Evolutionary conservation across 1,284 basidiomycete genomes (phyloP).

Genomic region (Pseudomicrostroma phylloplanum): DNA sequence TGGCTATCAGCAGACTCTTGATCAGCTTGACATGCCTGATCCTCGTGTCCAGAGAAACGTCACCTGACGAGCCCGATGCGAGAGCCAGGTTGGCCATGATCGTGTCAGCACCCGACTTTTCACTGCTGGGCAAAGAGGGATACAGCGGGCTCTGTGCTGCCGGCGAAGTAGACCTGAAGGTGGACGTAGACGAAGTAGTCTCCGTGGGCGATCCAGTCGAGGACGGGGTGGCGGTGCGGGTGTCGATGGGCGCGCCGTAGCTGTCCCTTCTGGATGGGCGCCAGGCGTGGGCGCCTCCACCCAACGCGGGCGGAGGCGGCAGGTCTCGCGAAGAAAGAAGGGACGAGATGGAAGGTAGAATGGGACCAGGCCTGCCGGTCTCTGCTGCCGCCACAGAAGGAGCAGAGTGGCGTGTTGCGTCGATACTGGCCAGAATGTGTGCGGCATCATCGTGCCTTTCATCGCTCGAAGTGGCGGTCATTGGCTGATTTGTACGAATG

Average conservation of each 20-base stretch:
- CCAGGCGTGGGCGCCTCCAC: too few relatives aligned
- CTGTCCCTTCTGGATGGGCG: too few relatives aligned
- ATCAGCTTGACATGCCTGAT: constrained; percentile 32
- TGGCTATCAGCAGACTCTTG: constrained; percentile 30
- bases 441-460: constrained; percentile 21
- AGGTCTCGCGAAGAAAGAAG: constrained; percentile 9
- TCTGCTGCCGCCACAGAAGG: neutral
- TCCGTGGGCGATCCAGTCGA: too few relatives aligned
- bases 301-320: constrained; percentile 1
- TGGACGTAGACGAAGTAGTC: neutral
- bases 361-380: neutral
- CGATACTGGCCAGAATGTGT: too few relatives aligned
- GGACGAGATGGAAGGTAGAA: constrained; percentile 8
- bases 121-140: neutral
- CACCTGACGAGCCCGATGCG: neutral
- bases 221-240: too few relatives aligned
- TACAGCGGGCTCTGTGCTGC: neutral
- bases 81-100: neutral
- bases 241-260: too few relatives aligned
- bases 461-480: constrained; percentile 7
- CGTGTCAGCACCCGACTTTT: neutral
- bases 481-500: neutral
- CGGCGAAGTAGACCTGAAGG: neutral
- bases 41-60: neutral
- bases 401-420: too few relatives aligned